Conservation (phyloP, 2,329 filamentous ascomycete species). For the Thelonectria olida region DNA sequence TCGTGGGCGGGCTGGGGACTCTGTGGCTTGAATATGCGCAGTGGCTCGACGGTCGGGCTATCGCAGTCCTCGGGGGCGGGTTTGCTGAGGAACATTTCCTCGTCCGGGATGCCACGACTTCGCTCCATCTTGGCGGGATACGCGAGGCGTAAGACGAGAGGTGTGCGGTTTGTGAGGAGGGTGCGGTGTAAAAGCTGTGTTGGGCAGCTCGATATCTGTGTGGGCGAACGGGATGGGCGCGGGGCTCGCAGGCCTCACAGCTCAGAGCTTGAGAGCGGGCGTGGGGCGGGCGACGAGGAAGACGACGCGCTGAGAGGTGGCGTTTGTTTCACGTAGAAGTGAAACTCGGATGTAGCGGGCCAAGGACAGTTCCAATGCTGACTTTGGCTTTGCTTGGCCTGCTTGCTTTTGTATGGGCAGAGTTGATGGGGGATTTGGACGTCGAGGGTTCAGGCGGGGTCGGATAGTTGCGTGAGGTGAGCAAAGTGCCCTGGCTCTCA, state of each 20-base stretch:
- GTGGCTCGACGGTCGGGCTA: conserved; percentile 82
- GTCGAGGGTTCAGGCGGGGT: conserved; percentile 35
- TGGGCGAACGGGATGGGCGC: conserved; percentile 2
- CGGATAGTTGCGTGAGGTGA: conserved; percentile 24
- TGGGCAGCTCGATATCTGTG: conserved; percentile 1
- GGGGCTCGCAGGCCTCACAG: conserved; percentile 8
- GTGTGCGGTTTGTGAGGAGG: not conserved
- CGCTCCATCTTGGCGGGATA: conserved; percentile 55
- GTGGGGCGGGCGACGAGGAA: not conserved
- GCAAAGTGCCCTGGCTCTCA: conserved; percentile 24
- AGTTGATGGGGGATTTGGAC: not conserved
- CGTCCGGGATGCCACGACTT: conserved; percentile 74
- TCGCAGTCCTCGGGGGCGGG: conserved; percentile 65
- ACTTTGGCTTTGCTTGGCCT: not conserved
- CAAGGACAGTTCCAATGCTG: conserved; percentile 12
- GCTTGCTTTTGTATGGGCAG: not conserved
- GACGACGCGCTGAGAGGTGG: conserved; percentile 4
- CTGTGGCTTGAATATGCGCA: conserved; percentile 85
- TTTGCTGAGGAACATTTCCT: conserved; percentile 83
- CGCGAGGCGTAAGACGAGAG: conserved; percentile 6
- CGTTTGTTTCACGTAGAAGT: conserved; percentile 4
- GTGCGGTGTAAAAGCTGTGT: not conserved
- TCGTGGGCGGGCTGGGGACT: conserved; percentile 66
- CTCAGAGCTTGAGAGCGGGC: not conserved
- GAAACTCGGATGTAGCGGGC: not conserved